Evolutionary conservation across 2,329 filamentous ascomycete genomes (phyloP).

Genomic region (Trichothecium sympodiale): DNA sequence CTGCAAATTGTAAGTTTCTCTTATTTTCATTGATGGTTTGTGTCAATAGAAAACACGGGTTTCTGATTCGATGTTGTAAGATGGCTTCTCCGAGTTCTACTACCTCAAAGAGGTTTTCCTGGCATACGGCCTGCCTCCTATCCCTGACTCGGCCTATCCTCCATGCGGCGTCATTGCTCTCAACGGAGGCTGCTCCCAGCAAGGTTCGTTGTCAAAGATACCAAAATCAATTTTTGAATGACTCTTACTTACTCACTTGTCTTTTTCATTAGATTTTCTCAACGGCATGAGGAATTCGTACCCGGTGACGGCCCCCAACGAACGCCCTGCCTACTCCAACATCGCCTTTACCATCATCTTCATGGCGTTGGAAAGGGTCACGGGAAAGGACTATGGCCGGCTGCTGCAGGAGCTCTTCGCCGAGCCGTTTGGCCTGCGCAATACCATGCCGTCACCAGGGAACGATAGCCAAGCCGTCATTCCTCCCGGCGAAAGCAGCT

Average conservation of each 20-base stretch:
- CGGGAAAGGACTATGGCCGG: slow-evolving; percentile 16
- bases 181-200: slow-evolving; percentile 19
- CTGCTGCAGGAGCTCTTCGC: slow-evolving; percentile 12
- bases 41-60: neutral
- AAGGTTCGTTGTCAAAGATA: slow-evolving; percentile 14
- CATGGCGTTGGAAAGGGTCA: slow-evolving; percentile 20
- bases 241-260: no score
- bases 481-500: slow-evolving; percentile 18
- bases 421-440: slow-evolving; percentile 6
- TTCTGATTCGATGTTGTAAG: slow-evolving; percentile 1
- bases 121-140: slow-evolving; percentile 22
- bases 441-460: slow-evolving; percentile 16
- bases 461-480: slow-evolving; percentile 18
- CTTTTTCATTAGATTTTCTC: slow-evolving; percentile 19
- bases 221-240: no score
- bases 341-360: slow-evolving; percentile 25
- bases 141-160: slow-evolving; percentile 22
- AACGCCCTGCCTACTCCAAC: slow-evolving; percentile 28
- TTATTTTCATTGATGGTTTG: neutral
- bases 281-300: slow-evolving; percentile 16
- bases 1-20: slow-evolving; percentile 21
- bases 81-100: slow-evolving; percentile 25
- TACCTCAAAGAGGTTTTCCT: slow-evolving; percentile 22
- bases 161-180: slow-evolving; percentile 23
- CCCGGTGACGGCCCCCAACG: slow-evolving; percentile 17